Evolutionary conservation across 1,284 basidiomycete species (phyloP).

Genomic region (Testicularia cyperi): DNA sequence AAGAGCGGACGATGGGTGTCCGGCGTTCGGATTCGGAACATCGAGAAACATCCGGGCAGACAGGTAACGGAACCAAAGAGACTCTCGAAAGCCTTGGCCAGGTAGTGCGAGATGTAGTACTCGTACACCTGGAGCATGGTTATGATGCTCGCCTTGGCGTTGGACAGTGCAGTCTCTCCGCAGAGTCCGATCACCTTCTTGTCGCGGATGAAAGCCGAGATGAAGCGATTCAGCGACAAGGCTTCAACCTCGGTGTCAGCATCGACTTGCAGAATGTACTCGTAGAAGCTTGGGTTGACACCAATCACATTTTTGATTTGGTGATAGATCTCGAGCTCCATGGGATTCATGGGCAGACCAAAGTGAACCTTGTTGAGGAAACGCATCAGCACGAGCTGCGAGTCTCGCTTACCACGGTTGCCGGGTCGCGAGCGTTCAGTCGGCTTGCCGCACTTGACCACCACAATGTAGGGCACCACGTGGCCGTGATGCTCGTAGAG

Average conservation of each 20-base stretch:
- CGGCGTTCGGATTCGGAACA: slow-evolving; percentile 58
- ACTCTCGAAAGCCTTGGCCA: slow-evolving; percentile 96
- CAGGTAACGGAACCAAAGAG: slow-evolving; percentile 97
- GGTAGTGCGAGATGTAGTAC: slow-evolving; percentile 66
- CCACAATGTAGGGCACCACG: slow-evolving; percentile 91
- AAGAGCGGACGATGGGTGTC: slow-evolving; percentile 61
- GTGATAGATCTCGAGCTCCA: slow-evolving; percentile 96
- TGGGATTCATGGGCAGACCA: slow-evolving; percentile 90
- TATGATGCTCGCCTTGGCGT: slow-evolving; percentile 87
- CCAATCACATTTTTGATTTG: slow-evolving; percentile 99
- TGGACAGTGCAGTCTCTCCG: slow-evolving; percentile 85
- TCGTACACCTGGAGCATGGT: slow-evolving; percentile 90
- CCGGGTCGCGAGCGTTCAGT: slow-evolving; percentile 88
- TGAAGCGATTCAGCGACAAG: slow-evolving; percentile 79
- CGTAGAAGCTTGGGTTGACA: slow-evolving; percentile 97
- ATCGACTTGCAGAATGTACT: slow-evolving; percentile 94
- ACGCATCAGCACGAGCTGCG: slow-evolving; percentile 92
- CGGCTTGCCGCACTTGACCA: slow-evolving; percentile 96
- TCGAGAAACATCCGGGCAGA: slow-evolving; percentile 70
- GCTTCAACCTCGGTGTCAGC: slow-evolving; percentile 88
- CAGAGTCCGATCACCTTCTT: slow-evolving; percentile 91
- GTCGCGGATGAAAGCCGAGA: slow-evolving; percentile 82
- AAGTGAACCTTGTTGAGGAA: slow-evolving; percentile 99
- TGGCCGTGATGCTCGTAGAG: slow-evolving; percentile 91
- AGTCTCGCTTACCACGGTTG: slow-evolving; percentile 72